These are phyloP conservation scores for Cladorrhinum sp. DNA, from an alignment of 2,329 filamentous ascomycete genomes.

Conservation along the genomic window DNA sequence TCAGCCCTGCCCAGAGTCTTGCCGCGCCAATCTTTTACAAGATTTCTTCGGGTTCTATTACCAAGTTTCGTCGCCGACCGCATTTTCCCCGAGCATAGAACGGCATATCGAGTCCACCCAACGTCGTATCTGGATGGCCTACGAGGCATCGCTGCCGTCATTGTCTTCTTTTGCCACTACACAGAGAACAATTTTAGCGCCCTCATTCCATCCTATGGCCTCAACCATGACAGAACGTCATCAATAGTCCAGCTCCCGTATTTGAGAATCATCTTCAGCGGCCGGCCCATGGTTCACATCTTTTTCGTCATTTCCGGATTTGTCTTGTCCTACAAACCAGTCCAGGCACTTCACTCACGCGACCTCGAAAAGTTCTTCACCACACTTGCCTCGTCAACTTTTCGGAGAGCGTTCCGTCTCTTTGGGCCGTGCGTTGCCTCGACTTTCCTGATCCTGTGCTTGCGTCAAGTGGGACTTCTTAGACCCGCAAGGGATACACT, in stretches of 20 bases:
- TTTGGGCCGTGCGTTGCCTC: conserved; percentile 45
- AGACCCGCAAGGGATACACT: conserved; percentile 21
- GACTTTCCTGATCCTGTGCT: conserved; percentile 38
- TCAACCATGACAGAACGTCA: conserved; percentile 33
- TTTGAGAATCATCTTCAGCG: conserved; percentile 42
- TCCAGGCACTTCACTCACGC: conserved; percentile 40
- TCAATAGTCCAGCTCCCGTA: conserved; percentile 44
- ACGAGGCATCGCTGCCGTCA: conserved; percentile 46
- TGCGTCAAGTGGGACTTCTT: conserved; percentile 33
- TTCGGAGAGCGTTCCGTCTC: conserved; percentile 46
- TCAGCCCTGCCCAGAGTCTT: neutral
- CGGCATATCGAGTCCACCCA: conserved; percentile 33
- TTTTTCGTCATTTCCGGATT: conserved; percentile 53
- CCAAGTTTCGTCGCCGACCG: conserved; percentile 36
- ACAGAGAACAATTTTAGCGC: conserved; percentile 40
- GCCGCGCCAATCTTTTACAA: conserved; percentile 6
- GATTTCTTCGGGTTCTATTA: conserved; percentile 27
- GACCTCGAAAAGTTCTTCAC: conserved; percentile 37
- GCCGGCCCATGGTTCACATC: conserved; percentile 48
- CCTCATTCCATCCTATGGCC: conserved; percentile 36
- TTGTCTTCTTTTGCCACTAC: conserved; percentile 49
- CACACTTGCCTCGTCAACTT: conserved; percentile 45
- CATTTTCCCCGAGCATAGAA: conserved; percentile 32
- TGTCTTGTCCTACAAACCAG: conserved; percentile 44
- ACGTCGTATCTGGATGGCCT: conserved; percentile 50